Base-by-base conservation (phyloP, 805 yeast genomes). In the Ogataea thermomethanolica region DNA sequence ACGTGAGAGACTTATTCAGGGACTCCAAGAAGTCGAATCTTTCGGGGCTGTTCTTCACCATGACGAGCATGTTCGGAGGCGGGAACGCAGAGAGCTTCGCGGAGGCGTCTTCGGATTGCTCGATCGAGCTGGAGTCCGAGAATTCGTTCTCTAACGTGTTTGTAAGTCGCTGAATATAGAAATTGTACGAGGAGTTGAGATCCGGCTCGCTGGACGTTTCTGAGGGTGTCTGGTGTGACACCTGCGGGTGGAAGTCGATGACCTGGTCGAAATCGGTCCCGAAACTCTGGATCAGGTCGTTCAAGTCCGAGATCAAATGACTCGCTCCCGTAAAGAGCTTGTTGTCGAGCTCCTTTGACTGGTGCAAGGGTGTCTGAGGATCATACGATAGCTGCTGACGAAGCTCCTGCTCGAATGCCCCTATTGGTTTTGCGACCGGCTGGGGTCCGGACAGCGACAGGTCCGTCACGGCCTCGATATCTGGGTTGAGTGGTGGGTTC, bases 311-410 rank as follows among this genome's bases (percentile, higher is more conserved):
- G 35, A 65, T 65, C 39, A 65, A 46, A 37, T 56, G 51, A 13
- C 65, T 55, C 4, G 67, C 67, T 28, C 65, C 67, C 32, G 58
- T 51, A 39, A 65, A 51, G 4, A 65, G 44, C 28, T 51, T 60
- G 29, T 55, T 54, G 37, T 62, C 64, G 1, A 62, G 26, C 29
- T 58, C 63, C n/a, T 44, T 40, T 13, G 43, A 38, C 32, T 50
- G 50, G 33, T 41, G 48, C 22, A 34, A 39, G 10, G 49, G 49
- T 9, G 46, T 22, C 17, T 44, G 39, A 3, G 48, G 37, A 29
- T 40, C 40, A 25, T 35, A 44, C 7, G 31, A 26, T 6, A 45
- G 44, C 28, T 49, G 48, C 27, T 41, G 40, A 9, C 49, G 41
- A 25, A 44, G 40, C 35, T 44, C 47, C 24, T 29, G 27, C 25